Base-by-base conservation (phyloP, 495 filamentous ascomycete species). In the Neurospora africana region DNA sequence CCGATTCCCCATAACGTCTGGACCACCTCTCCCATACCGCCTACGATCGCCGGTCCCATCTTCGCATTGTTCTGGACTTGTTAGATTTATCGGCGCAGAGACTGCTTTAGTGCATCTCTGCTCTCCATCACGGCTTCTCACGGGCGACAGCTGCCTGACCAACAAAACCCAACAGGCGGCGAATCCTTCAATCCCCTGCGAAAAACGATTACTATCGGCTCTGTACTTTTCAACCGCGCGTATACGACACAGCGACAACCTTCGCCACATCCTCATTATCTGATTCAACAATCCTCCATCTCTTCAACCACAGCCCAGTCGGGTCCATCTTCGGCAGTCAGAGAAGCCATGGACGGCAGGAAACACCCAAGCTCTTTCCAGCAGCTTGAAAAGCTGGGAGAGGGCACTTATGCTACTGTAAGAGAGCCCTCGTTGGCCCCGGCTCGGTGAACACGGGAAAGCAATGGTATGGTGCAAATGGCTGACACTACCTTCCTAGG, bases 371-470 rank as follows among this genome's bases (percentile, higher is more conserved):
- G 92, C 83, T 97, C 93, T 68, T 98, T 98, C 84, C 94, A 97
- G 88, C 95, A 98, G 89, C 89, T 98, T 81, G 95, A 98, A 83
- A 98, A 96, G 91, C 86, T 99, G 74, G 95, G 95, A 79, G 95
- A 99, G 87, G 95, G 95, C 70, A 99, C 95, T 58, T 99, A 99
- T 90, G 95, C 95, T 71, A 99, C 95, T 33, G 95, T 97, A 87
- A 76, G 89, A 88, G 74, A 71, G 53, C 30, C 30, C 9, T 21
- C 23, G 4, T 38, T 70, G 58, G 47, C 13, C 17, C 67, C 21
- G 17, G 72, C 10, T 68, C 39, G 43, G 39, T 39, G 21, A 36
- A 76, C 71, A 33, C 27, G 53, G 21, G 27, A 6, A 61, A 33
- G 53, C 27, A 65, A 7, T 19, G 5, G 4, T 19, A 19, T 33